Conservation (phyloP, 768 basidiomycete genomes). For the Hygrocybe coccinea region DNA sequence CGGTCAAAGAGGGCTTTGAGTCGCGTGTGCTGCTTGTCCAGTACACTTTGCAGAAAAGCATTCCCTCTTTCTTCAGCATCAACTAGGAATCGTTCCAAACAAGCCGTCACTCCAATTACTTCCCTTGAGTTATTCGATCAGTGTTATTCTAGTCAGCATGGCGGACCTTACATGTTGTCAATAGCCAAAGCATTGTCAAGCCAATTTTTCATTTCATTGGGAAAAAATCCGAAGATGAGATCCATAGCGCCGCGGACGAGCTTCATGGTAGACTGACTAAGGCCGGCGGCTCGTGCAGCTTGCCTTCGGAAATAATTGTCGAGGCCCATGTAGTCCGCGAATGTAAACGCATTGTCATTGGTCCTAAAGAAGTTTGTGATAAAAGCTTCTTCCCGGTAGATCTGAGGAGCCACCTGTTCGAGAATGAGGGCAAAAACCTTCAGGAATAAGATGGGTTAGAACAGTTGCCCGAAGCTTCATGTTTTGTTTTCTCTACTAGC, state of each 20-base stretch:
- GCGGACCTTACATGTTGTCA: conserved; percentile 60
- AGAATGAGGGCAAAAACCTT: conserved; percentile 74
- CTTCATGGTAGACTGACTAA: conserved; percentile 68
- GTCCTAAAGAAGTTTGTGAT: conserved; percentile 90
- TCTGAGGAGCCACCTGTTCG: conserved; percentile 66
- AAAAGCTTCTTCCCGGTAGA: conserved; percentile 85
- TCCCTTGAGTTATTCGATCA: conserved; percentile 48
- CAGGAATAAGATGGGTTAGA: conserved; percentile 6
- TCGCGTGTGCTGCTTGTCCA: conserved; percentile 80
- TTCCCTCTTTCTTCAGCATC: conserved; percentile 81
- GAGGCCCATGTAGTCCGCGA: conserved; percentile 91
- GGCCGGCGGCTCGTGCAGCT: conserved; percentile 66
- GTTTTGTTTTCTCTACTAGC: conserved; percentile 38
- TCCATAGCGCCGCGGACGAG: conserved; percentile 88
- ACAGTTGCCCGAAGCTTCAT: background rate
- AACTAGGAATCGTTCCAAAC: conserved; percentile 67
- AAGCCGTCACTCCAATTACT: conserved; percentile 75
- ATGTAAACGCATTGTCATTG: conserved; percentile 82
- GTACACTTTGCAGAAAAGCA: conserved; percentile 60
- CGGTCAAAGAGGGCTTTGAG: conserved; percentile 74
- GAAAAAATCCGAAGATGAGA: conserved; percentile 90
- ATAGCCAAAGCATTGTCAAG: conserved; percentile 70
- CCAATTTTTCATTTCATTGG: conserved; percentile 78
- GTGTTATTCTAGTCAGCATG: conserved; percentile 1
- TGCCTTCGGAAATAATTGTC: conserved; percentile 94